Base-by-base conservation (phyloP, 257 asterid species). In the Oldenlandia corymbosa region DNA sequence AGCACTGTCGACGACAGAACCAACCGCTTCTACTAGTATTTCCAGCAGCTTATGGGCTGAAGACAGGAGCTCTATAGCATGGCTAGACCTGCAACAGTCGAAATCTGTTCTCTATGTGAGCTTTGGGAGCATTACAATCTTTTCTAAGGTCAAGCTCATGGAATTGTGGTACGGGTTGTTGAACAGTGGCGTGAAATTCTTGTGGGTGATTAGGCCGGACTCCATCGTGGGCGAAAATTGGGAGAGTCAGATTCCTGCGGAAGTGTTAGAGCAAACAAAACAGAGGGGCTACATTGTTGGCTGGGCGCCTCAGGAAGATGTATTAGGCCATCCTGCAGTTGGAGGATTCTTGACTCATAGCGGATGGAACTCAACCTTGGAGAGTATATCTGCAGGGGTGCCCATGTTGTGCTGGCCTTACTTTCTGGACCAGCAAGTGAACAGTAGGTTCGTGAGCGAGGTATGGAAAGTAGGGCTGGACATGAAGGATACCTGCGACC, bases 361-460 rank as follows among this genome's bases (percentile, higher is more conserved):
- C 52, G 91, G 88, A 12, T 81, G 88, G 91, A 79, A 81, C 42
- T 81, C 86, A 5, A 82, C 80, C 5, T 28, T 84, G 8, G 88
- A 82, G 10, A 66, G 80, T 3, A 32, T 84, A 5, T 56, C 46
- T 0, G 78, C 48, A 0, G 86, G 86, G 0, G 67, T 73, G 34
- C 91, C 88, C 0, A 84, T 82, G 88, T 53, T 82, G 1, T 84
- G 83, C 12, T 78, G 86, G 84, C 86, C 88, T 1, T 79, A 69
- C 28, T 78, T 79, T 34, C 58, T 64, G 0, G 88, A 82, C 16
- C 91, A 82, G 66, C 83, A 59, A 18, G 78, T 74, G 45, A 84
- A 78, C 42, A 79, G 86, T 57, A 64, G 88, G 68, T 75, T 79
- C 11, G 83, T 81, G 13, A 69, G 75, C n/a, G 66, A 67, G 23